These are phyloP conservation scores for Aspergillus steynii DNA, from an alignment of 495 filamentous ascomycete genomes.

Conservation along the genomic window DNA sequence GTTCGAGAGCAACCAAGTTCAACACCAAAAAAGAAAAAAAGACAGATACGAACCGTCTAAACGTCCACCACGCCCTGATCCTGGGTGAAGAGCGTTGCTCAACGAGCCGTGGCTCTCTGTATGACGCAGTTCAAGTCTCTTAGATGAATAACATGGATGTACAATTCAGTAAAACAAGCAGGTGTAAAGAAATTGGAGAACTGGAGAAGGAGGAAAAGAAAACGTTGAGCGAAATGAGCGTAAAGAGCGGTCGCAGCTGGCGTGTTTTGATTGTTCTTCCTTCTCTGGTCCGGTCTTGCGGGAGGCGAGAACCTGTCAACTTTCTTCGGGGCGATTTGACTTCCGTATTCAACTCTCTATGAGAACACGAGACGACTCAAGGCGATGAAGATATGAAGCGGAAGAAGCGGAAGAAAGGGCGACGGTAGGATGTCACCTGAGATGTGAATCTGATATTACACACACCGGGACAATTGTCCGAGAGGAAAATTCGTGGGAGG, in stretches of 20 bases:
- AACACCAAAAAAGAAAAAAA: slow-evolving; percentile 15
- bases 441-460: neutral
- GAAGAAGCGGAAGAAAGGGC: neutral
- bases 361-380: neutral
- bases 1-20: neutral
- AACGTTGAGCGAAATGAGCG: slow-evolving; percentile 15
- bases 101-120: slow-evolving; percentile 44
- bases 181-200: slow-evolving; percentile 27
- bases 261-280: slow-evolving; percentile 13
- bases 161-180: slow-evolving; percentile 27
- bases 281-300: slow-evolving; percentile 20
- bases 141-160: slow-evolving; percentile 49
- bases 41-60: slow-evolving; percentile 49
- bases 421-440: neutral
- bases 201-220: slow-evolving; percentile 17
- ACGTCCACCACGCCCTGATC: slow-evolving; percentile 44
- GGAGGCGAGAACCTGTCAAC: slow-evolving; percentile 11
- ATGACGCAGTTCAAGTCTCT: slow-evolving; percentile 34
- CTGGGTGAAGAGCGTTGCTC: slow-evolving; percentile 45
- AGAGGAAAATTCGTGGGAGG: slow-evolving; percentile 4
- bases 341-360: neutral
- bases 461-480: neutral
- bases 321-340: slow-evolving; percentile 6
- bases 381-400: neutral
- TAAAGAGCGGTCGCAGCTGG: slow-evolving; percentile 25